Evolutionary conservation across 1,284 basidiomycete species (phyloP), one percentile per base, ranked within the genome.

Genomic region (Ganoderma resinaceum): DNA sequence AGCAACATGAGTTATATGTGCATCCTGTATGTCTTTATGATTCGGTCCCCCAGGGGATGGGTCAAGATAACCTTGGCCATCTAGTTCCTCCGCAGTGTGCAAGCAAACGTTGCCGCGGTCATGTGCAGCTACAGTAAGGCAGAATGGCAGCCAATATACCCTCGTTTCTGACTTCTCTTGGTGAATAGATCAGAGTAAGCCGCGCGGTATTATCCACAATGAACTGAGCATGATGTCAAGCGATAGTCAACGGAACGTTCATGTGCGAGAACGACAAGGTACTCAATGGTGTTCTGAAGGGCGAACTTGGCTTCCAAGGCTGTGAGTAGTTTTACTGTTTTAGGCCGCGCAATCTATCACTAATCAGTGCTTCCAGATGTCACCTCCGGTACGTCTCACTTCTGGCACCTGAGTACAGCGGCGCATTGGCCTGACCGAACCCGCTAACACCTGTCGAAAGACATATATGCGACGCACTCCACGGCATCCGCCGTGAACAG

Each of bases 221-320:
- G 4, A 5, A 11, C n/a, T 2, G n/a, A 23, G 14, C 1, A 1
- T 61, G 18, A 33, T 14, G 23, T 20, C 23, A 65, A 7, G 9
- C 29, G n/a, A 38, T 29, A 84, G 84, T 91, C 77, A 93, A 94
- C 76, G 85, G 87, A 20, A 88, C 86, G 0, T 92, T 82, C 74
- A 85, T 90, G 0, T 93, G 91, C 73, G 88, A 92, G 74, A 93
- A 94, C 76, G 84, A 86, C 68, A 84, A 89, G 76, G 84, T 85
- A 6, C 78, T 93, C 69, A 94, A 93, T 76, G 87, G 87, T 20
- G 81, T 92, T 29, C 80, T 94, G 63, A 94, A 94, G 80, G 84
- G 84, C 23, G 92, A 95, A 78, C 84, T 91, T 62, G 88, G 87
- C 0, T 94, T 92, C 81, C 87, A 89, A 72, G 92, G 92, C 65